Percentiles rank a stretch among this genome's conserved stretches.
phyloP scores from a whole-genome alignment of 345 rosid species.

The Eucalyptus marginata region DNA sequence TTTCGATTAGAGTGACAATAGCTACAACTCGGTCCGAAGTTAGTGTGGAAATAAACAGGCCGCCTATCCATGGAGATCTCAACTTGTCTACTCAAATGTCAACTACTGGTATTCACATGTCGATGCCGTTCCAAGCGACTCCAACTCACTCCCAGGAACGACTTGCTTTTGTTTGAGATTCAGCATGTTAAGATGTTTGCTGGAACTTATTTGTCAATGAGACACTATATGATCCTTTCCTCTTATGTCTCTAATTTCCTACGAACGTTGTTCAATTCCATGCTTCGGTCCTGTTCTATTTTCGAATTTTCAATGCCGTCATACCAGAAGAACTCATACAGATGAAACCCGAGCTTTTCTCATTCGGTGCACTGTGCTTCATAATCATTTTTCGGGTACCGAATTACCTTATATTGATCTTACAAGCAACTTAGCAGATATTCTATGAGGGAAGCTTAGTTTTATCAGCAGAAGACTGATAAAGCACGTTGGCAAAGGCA shows the following conservation, averaged over 20 bases:
- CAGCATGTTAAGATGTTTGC: not conserved
- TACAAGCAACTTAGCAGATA: not conserved
- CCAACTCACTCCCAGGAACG: not conserved
- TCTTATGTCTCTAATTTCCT: not conserved
- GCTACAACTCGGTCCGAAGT: not conserved
- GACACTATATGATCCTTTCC: not conserved
- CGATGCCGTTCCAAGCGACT: not conserved
- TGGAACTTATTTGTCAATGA: not conserved
- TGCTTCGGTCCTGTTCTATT: not conserved
- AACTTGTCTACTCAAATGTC: not conserved
- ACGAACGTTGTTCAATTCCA: not conserved
- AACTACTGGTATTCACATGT: not conserved
- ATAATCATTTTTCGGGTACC: not conserved
- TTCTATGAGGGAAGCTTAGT: not conserved
- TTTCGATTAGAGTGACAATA: constrained; percentile 3
- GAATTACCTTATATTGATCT: not conserved
- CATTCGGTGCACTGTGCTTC: not conserved
- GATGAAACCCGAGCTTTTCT: not conserved
- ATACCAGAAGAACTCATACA: not conserved
- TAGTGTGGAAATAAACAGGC: not conserved
- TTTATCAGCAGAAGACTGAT: not conserved
- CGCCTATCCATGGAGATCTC: not conserved
- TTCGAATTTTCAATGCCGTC: not conserved
- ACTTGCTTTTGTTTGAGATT: not conserved
- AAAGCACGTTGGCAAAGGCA: not conserved